These are phyloP conservation scores for Collybia sordida DNA, from an alignment of 768 basidiomycete genomes.

Conservation along the genomic window DNA sequence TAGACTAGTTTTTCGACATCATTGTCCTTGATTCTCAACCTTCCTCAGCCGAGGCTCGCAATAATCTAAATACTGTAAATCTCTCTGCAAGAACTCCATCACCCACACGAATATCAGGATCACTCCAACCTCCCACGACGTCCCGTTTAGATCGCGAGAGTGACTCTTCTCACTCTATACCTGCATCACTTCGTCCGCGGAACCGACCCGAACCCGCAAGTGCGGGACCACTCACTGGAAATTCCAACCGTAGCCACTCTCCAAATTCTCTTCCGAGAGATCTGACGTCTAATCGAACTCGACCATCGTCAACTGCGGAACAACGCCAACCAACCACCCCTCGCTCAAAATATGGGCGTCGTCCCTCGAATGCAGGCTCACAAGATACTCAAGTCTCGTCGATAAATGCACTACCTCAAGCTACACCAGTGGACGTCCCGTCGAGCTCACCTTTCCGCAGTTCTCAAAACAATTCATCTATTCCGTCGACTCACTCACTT, in stretches of 20 bases:
- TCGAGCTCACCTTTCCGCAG: background rate
- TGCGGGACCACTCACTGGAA: slow-evolving; percentile 40
- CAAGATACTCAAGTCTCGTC: slow-evolving; percentile 32
- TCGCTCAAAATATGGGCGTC: slow-evolving; percentile 30
- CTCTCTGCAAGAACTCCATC: background rate
- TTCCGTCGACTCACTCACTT: slow-evolving; percentile 16
- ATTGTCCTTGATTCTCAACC: too few relatives aligned
- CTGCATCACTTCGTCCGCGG: slow-evolving; percentile 18
- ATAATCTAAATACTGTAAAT: too few relatives aligned
- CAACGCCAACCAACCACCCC: slow-evolving; percentile 26
- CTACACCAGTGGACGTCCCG: background rate
- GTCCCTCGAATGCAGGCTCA: slow-evolving; percentile 46
- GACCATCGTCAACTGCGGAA: slow-evolving; percentile 34
- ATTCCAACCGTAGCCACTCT: slow-evolving; percentile 21
- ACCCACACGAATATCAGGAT: slow-evolving; percentile 14
- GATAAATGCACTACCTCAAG: slow-evolving; percentile 16
- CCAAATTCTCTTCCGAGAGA: slow-evolving; percentile 15
- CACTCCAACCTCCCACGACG: slow-evolving; percentile 20
- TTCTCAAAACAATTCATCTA: background rate
- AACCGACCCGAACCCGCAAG: slow-evolving; percentile 26
- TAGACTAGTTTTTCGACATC: slow-evolving; percentile 18
- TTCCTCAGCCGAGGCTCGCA: too few relatives aligned
- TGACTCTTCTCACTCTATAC: slow-evolving; percentile 19
- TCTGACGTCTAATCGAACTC: slow-evolving; percentile 5
- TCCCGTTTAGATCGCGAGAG: slow-evolving; percentile 24